Base-by-base conservation (phyloP, 371 early-diverging fungal genomes). In the Apophysomyces sp. region DNA sequence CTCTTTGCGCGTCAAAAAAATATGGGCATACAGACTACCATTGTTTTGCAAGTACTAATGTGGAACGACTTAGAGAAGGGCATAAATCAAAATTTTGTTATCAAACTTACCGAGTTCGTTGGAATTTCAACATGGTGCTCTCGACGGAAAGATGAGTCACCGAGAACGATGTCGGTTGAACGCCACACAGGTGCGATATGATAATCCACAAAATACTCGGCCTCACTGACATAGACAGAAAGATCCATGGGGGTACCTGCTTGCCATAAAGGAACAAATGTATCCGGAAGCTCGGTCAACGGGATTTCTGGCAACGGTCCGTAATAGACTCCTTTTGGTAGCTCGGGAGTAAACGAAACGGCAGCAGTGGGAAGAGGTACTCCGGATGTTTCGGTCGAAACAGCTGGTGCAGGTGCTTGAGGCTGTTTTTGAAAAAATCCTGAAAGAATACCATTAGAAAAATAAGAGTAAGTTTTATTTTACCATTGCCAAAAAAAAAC, bases 21-120 rank as follows among this genome's bases (percentile, higher is more conserved):
- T 77, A 68, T 95, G 95, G 15, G 93, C 92, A 69, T 89, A 95
- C 2, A 93, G 70, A 12, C 91, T 86, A 21, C 93, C 94, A 65
- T 95, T 95, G 58, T 90, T 73, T 76, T 89, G 89, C 2, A 93
- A 84, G 52, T 74, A 66, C 85, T 86, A 66, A 40, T 37, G n/a
- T 29, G 61, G 27, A 55, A 24, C 28, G 31, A 53, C 27, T 6
- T 40, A 52, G 26, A 16, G 16, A 16, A 15, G 3, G 9, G n/a
- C 21, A 32, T 41, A 29, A 2, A 15, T 31, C 7, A 39, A 18
- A 13, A 40, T 29, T 44, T 24, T 11, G 51, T 18, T 6, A 1
- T 52, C 30, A 62, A 39, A 29, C 32, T 31, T 71, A 76, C 81
- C 63, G 68, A 41, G 41, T 77, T 85, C 39, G 78, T 68, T 64